phyloP scores from a whole-genome alignment of 2,329 filamentous ascomycete genomes.

The Penicillium crustosum region DNA sequence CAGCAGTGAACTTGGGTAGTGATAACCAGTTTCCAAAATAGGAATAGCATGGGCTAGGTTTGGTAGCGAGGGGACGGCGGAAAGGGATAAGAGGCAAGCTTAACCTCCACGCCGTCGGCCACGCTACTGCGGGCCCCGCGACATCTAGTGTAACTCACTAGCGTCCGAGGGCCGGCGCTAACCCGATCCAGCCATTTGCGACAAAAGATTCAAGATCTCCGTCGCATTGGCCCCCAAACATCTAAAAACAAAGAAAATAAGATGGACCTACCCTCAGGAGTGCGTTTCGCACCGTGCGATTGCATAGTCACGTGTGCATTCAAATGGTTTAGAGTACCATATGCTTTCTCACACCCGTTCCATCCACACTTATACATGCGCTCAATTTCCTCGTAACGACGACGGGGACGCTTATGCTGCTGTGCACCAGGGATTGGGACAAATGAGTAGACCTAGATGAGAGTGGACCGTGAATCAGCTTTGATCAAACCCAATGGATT shows the following conservation, averaged over 20 bases:
- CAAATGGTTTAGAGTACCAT: conserved; percentile 93
- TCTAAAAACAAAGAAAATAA: conserved; percentile 6
- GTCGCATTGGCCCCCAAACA: conserved; percentile 11
- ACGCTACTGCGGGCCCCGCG: conserved; percentile 56
- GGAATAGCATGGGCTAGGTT: background rate
- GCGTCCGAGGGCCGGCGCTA: conserved; percentile 39
- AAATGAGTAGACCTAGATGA: conserved; percentile 84
- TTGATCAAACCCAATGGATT: conserved; percentile 1
- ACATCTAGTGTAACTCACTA: conserved; percentile 52
- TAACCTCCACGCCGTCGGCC: conserved; percentile 49
- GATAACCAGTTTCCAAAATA: background rate
- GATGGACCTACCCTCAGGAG: conserved; percentile 80
- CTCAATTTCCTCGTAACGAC: conserved; percentile 97
- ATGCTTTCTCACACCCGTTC: conserved; percentile 98
- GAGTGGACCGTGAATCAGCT: conserved; percentile 21
- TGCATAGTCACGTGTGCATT: conserved; percentile 99
- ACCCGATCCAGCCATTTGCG: conserved; percentile 41
- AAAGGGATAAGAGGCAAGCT: conserved; percentile 32
- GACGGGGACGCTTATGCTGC: conserved; percentile 91
- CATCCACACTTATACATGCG: conserved; percentile 99
- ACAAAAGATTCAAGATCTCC: conserved; percentile 28
- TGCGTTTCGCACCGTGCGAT: conserved; percentile 89
- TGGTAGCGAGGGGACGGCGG: conserved; percentile 10
- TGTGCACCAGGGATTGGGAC: conserved; percentile 95
- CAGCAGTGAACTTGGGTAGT: conserved; percentile 14